Base-by-base conservation (phyloP, 805 yeast genomes). In the Hanseniaspora mollemarum region DNA sequence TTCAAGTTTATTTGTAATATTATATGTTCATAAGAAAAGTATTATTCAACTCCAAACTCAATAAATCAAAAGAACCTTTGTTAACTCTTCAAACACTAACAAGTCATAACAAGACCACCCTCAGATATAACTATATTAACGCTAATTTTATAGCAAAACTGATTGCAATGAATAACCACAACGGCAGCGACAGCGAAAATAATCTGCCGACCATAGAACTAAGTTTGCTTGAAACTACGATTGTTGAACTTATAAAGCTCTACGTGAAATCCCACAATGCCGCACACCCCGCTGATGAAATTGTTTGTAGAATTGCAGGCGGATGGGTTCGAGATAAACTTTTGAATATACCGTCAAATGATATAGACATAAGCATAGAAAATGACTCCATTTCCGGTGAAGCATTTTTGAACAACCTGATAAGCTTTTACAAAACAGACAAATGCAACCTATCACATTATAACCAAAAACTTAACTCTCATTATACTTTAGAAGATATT, bases 311-410 rank as follows among this genome's bases (percentile, higher is more conserved):
- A 54, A 84, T 92, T 57, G 88, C 96, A 0, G 98, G 98, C 32
- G 98, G 98, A 0, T 90, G 98, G 98, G 98, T 92, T 2, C 74
- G 98, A 58, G 98, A 92, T 64, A 92, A 92, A 66, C 69, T 92
- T 26, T 69, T 92, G 28, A 94, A 95, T 0, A 72, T 74, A 43
- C 78, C 77, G 21, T 80, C 90, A 38, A 80, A 90, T 60, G 99
- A 92, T 63, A 71, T 92, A 28, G 99, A 92, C 59, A 85, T 92
- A 43, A 96, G 96, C 6, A 78, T 92, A 43, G 45, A 48, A 26
- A 48, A 40, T 29, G 87, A 92, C 64, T 72, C 72, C 50, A 67
- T 86, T 60, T 77, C 94, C 0, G 99, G 99, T 0, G 87, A 83
- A 59, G 79, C 78, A 31, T 90, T 92, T 67, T 96, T 95, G 1